Conservation (phyloP, 2,329 filamentous ascomycete species). For the Fusarium pininemorale region DNA sequence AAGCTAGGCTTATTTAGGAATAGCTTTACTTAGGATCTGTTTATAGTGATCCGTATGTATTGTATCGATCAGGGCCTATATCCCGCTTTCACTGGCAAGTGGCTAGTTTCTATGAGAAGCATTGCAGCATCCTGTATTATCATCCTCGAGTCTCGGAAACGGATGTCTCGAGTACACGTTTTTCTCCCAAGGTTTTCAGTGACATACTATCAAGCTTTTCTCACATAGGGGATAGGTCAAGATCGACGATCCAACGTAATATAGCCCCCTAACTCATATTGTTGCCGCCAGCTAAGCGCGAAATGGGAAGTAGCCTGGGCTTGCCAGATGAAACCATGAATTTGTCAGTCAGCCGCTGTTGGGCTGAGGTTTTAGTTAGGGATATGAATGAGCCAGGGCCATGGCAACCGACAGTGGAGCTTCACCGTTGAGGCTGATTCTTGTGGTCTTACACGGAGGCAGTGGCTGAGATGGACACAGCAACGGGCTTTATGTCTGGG, state of each 20-base stretch:
- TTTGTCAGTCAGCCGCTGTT: conserved; percentile 24
- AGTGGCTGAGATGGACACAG: neutral
- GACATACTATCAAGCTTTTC: conserved; percentile 4
- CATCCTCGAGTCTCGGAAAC: neutral
- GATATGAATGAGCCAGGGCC: conserved; percentile 13
- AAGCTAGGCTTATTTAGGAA: too few species aligned
- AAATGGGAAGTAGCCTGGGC: conserved; percentile 24
- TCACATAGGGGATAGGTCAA: neutral
- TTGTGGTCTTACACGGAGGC: neutral
- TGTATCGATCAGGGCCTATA: too few species aligned
- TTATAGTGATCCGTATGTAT: too few species aligned
- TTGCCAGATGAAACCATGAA: conserved; percentile 29
- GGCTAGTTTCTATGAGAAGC: neutral
- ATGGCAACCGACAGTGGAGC: conserved; percentile 13
- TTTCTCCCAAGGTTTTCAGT: neutral
- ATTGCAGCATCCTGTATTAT: neutral
- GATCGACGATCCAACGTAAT: conserved; percentile 26
- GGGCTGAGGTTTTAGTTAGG: conserved; percentile 30
- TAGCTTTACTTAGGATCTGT: too few species aligned
- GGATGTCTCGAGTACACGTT: neutral
- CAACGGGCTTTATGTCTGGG: neutral
- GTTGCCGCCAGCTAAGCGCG: conserved; percentile 29
- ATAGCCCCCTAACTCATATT: conserved; percentile 26
- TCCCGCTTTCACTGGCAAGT: neutral
- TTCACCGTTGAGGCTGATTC: conserved; percentile 10